Evolutionary conservation across 352 stramenopile species (phyloP).

Genomic region (Phytophthora rubi): DNA sequence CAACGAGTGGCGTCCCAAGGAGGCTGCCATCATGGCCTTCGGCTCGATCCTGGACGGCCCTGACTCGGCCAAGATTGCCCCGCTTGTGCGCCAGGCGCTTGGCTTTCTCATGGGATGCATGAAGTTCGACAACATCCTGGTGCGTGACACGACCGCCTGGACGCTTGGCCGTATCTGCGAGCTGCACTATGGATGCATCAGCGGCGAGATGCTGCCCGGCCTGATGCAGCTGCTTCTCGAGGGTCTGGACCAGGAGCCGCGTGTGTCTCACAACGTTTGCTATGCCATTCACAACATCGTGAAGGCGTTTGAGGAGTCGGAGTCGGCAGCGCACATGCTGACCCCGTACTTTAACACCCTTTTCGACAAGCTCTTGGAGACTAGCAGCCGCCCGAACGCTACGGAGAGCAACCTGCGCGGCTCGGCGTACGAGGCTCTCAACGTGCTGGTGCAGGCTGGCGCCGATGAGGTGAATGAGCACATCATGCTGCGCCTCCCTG

Average conservation of each 20-base stretch:
- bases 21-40: constrained; percentile 98
- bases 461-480: constrained; percentile 78
- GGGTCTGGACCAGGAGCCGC: constrained; percentile 86
- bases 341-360: constrained; percentile 92
- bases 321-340: constrained; percentile 85
- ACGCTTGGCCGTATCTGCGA: constrained; percentile 96
- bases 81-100: constrained; percentile 93
- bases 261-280: constrained; percentile 95
- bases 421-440: constrained; percentile 94
- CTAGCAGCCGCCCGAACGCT: constrained; percentile 88
- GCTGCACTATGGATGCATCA: constrained; percentile 92
- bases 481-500: constrained; percentile 81
- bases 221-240: constrained; percentile 90
- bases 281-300: constrained; percentile 98
- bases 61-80: constrained; percentile 89
- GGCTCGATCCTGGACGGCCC: constrained; percentile 96
- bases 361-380: constrained; percentile 93
- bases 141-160: constrained; percentile 97
- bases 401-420: constrained; percentile 92
- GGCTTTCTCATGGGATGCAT: constrained; percentile 93
- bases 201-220: constrained; percentile 87
- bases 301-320: constrained; percentile 90
- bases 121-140: constrained; percentile 91
- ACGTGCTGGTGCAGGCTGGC: constrained; percentile 92
- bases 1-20: constrained; percentile 94